phyloP scores from a whole-genome alignment of 2,329 filamentous ascomycete genomes.

The Leptographium galeiforme region DNA sequence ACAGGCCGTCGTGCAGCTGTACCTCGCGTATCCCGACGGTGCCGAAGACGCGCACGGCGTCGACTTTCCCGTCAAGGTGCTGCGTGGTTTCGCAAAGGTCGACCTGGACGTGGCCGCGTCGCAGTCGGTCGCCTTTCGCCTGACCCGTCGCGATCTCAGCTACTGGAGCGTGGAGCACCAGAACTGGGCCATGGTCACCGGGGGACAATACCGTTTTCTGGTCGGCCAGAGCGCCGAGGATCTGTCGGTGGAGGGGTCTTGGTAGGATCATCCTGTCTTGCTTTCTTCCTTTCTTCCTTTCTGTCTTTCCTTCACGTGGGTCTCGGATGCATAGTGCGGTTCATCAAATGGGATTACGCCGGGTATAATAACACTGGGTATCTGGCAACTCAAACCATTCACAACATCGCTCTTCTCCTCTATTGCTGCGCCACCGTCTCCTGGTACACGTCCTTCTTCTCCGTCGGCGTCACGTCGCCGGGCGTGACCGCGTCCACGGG shows the following conservation, averaged over 20 bases:
- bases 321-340: no score
- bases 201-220: constrained; percentile 9
- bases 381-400: no score
- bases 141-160: constrained; percentile 38
- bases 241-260: constrained; percentile 7
- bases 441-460: constrained; percentile 8
- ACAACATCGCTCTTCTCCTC: no score
- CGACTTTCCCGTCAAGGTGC: constrained; percentile 32
- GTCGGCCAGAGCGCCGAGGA: constrained; percentile 13
- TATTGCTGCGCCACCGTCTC: not conserved
- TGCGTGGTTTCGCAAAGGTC: constrained; percentile 63
- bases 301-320: no score
- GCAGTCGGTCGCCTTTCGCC: constrained; percentile 27
- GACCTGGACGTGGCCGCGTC: constrained; percentile 33
- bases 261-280: constrained; percentile 9
- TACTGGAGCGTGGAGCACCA: constrained; percentile 37
- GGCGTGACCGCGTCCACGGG: not conserved
- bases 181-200: constrained; percentile 28
- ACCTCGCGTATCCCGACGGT: constrained; percentile 26
- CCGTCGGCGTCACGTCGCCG: constrained; percentile 10
- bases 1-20: constrained; percentile 33
- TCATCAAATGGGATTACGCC: no score
- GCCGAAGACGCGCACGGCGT: constrained; percentile 4
- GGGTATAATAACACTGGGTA: no score
- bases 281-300: no score